phyloP scores from a whole-genome alignment of 169 alveolate genomes.

The Plasmodium malariae region DNA sequence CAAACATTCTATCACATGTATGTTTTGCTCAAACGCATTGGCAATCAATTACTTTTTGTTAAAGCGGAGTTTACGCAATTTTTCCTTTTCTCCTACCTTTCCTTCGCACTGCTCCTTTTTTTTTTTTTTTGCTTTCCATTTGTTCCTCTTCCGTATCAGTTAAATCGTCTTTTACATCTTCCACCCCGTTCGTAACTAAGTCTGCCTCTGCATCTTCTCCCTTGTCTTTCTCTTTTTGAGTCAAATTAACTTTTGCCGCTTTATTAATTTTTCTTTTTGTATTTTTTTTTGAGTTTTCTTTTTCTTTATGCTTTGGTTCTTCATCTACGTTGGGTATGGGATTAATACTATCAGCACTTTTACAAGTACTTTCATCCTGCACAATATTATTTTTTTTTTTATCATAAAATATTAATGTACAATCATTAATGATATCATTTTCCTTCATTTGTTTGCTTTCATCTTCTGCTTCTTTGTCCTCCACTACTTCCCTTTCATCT shows the following conservation, averaged over 20 bases:
- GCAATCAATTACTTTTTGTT: too few relatives aligned
- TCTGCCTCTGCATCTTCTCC: not conserved
- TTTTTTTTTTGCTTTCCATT: not conserved
- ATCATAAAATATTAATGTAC: not conserved
- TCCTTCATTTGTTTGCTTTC: not conserved
- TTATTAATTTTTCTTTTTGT: not conserved
- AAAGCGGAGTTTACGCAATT: not conserved
- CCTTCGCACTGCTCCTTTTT: not conserved
- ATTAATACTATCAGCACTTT: not conserved
- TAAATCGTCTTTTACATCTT: not conserved
- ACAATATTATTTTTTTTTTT: not conserved
- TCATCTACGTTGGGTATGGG: not conserved
- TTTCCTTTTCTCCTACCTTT: not conserved
- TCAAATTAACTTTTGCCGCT: not conserved
- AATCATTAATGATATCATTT: not conserved
- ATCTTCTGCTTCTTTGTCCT: not conserved
- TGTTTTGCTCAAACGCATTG: too few relatives aligned
- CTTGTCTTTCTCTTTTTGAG: not conserved
- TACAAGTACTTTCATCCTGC: not conserved
- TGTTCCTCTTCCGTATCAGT: not conserved
- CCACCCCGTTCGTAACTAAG: not conserved
- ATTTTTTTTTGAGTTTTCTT: slow-evolving; percentile 2
- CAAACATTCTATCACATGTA: too few relatives aligned
- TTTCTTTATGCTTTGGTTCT: not conserved
- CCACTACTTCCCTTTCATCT: not conserved